phyloP scores from a whole-genome alignment of 1,139 yeast species.

The Debaryomyces udenii region DNA sequence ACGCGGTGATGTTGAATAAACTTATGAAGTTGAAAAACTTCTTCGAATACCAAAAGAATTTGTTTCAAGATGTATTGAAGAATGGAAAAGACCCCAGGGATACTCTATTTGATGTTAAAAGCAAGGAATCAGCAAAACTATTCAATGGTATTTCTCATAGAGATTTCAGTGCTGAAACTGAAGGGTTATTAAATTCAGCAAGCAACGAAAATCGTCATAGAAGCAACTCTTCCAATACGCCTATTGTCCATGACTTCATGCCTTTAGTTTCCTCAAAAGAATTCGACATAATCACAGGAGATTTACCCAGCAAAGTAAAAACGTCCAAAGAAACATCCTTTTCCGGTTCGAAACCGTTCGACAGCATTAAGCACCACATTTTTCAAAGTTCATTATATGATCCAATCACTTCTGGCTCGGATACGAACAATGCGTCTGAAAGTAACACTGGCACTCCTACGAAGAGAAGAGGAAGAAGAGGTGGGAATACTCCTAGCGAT shows the following conservation, averaged over 20 bases:
- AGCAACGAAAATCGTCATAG: conserved; percentile 13
- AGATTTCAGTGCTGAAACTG: conserved; percentile 34
- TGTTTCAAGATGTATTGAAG: conserved; percentile 29
- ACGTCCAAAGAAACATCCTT: conserved; percentile 23
- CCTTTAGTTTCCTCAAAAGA: conserved; percentile 43
- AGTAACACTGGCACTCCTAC: conserved; percentile 18
- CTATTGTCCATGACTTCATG: conserved; percentile 46
- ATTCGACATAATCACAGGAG: conserved; percentile 46
- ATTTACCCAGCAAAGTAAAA: conserved; percentile 31
- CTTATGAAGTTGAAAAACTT: conserved; percentile 44
- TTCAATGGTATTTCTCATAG: conserved; percentile 35
- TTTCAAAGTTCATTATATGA: conserved; percentile 48
- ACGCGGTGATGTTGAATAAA: conserved; percentile 34
- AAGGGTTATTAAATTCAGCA: conserved; percentile 23
- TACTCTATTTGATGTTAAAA: conserved; percentile 37
- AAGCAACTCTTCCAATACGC: conserved; percentile 1
- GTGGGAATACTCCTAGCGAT: conserved; percentile 13
- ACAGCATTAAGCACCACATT: conserved; percentile 40
- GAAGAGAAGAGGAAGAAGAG: conserved; percentile 28
- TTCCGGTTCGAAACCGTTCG: conserved; percentile 13
- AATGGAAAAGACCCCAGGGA: conserved; percentile 19
- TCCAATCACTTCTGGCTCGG: conserved; percentile 46
- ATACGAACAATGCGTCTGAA: conserved; percentile 34
- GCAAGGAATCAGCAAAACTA: conserved; percentile 39
- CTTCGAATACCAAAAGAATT: conserved; percentile 39